phyloP scores from a whole-genome alignment of 768 basidiomycete genomes.

The Mycena belliarum region DNA sequence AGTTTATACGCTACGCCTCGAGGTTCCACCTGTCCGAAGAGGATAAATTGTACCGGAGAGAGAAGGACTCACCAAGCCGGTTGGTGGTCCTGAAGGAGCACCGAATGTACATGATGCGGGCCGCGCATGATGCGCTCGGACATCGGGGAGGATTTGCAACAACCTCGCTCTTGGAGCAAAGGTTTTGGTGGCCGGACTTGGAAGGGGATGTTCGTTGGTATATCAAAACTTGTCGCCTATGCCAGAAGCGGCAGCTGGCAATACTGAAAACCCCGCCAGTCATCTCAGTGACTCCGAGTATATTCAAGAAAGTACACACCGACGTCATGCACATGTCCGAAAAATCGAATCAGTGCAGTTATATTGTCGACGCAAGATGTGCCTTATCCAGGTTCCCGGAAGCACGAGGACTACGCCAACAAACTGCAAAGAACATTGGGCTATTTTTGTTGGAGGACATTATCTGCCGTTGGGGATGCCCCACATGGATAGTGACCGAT shows the following conservation, averaged over 20 bases:
- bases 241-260: slow-evolving; percentile 28
- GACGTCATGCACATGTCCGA: no score
- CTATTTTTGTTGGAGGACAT: no score
- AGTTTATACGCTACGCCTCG: background rate
- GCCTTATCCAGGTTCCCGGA: no score
- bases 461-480: no score
- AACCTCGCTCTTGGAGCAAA: background rate
- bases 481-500: no score
- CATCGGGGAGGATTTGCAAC: slow-evolving; percentile 19
- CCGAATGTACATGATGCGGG: slow-evolving; percentile 12
- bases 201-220: slow-evolving; percentile 33
- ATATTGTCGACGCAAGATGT: no score
- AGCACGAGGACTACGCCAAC: no score
- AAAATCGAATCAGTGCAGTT: no score
- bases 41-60: background rate
- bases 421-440: no score
- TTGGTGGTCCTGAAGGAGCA: slow-evolving; percentile 8
- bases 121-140: slow-evolving; percentile 21
- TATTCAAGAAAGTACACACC: no score
- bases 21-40: background rate
- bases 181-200: slow-evolving; percentile 27
- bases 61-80: background rate
- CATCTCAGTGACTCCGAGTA: slow-evolving; percentile 23
- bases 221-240: slow-evolving; percentile 33
- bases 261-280: slow-evolving; percentile 30